Base-by-base conservation (phyloP, 164 flowering plant species). In the Santalum album region DNA sequence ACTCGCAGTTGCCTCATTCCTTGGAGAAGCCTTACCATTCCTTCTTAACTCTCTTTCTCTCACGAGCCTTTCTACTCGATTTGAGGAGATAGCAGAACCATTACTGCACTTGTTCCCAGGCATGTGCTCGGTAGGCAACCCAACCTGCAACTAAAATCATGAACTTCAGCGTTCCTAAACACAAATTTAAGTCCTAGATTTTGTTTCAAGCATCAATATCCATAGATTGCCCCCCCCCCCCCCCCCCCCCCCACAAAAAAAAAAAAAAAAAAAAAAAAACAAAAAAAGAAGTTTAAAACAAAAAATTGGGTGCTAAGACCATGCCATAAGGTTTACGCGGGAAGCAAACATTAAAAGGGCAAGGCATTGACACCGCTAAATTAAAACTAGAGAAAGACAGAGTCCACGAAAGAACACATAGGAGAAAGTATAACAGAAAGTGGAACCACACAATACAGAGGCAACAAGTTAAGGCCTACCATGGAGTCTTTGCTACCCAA, bases 41-140 rank as follows among this genome's bases (percentile, higher is more conserved):
- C 14, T 38, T 16, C 42, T 0, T 38, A 38, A 15, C 16, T 38
- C 42, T 38, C 42, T 15, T 38, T 1, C 80, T 53, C 76, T 62
- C 69, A 80, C 55, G 45, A 76, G 80, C 72, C 85, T 69, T 35
- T 46, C 76, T 9, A 76, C 56, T 34, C 83, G 70, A 40, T 54
- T 63, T 0, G 65, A 47, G 38, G 75, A 72, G 20, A 66, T 61
- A 50, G 49, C 26, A 19, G 75, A 61, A 65, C 56, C 65, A 21
- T 64, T 62, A 57, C 72, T 67, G 55, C 62, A 75, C 73, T 66
- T 65, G 65, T 69, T 76, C 55, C 76, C 83, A 64, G 85, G 84
- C 84, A 79, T 79, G 64, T 44, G 68, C 23, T 60, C 61, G 10
- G 58, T 55, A 59, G 68, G 55, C 24, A 47, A 58, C 26, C 48